Conservation (phyloP, 192 early-diverging fungal species). For the Podochytrium sp. region DNA sequence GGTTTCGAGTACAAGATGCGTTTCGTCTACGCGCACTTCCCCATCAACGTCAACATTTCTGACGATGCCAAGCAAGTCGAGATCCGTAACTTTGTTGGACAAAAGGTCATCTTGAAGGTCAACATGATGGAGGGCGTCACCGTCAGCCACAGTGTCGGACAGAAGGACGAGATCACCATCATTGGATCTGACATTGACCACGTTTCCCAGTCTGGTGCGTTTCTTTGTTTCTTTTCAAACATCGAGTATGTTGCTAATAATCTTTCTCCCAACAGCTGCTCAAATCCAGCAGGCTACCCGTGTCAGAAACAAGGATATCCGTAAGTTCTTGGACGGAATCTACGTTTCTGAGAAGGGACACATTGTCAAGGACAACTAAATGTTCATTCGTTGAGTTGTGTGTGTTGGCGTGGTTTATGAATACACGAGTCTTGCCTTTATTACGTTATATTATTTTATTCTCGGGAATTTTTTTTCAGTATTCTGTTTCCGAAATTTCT, state of each 20-base stretch:
- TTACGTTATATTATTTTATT: too few species aligned
- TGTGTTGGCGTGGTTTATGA: background rate
- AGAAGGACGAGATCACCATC: slow-evolving; percentile 95
- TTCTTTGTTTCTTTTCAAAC: too few species aligned
- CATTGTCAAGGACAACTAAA: slow-evolving; percentile 23
- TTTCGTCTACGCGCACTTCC: slow-evolving; percentile 99
- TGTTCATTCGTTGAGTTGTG: too few species aligned
- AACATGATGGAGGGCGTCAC: slow-evolving; percentile 84
- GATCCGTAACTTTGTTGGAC: slow-evolving; percentile 99
- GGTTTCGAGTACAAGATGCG: slow-evolving; percentile 99
- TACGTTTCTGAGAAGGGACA: slow-evolving; percentile 88
- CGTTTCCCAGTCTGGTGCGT: slow-evolving; percentile 89
- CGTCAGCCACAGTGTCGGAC: slow-evolving; percentile 63
- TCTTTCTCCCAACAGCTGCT: slow-evolving; percentile 63
- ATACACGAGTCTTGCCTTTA: too few species aligned
- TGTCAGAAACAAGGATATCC: slow-evolving; percentile 99
- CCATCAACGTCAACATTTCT: slow-evolving; percentile 93
- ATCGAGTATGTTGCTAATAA: background rate
- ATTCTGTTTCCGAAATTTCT: background rate
- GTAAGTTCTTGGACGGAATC: slow-evolving; percentile 99
- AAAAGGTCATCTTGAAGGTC: slow-evolving; percentile 89
- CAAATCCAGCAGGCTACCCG: slow-evolving; percentile 91
- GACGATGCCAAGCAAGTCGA: slow-evolving; percentile 79
- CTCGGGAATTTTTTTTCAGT: background rate
- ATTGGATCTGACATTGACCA: slow-evolving; percentile 91